Base-by-base conservation (phyloP, 495 filamentous ascomycete genomes). In the Parathielavia appendiculata region DNA sequence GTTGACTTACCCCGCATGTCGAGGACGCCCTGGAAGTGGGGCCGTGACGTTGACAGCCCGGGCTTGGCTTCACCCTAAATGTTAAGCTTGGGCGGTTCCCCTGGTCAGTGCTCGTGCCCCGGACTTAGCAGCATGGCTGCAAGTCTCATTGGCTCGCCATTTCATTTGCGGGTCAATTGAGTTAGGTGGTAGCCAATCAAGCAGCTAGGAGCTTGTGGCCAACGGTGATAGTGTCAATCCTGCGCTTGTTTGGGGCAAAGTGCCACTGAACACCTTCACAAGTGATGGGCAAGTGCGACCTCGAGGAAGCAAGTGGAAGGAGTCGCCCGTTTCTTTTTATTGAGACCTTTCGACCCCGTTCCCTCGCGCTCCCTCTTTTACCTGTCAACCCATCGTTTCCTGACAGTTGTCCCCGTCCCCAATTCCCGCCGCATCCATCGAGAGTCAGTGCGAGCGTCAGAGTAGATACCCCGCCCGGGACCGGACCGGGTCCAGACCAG, bases 1-100 rank as follows among this genome's bases (percentile, higher is more conserved):
- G 12, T 56, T 19, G 17, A 39, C 32, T 54, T 68, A 68, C 65
- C 65, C 65, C 65, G 65, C 65, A 65, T 61, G 62, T 56, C 45
- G 48, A 55, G 57, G 45, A 34, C 19, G 50, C 41, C 39, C 14
- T 38, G 47, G n/a, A 30, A 50, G 65, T 61, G 65, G 63, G 30
- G 43, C 63, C 53, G 53, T 68, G 65, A 68, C 65, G 65, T 68
- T 63, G 65, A 57, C 26, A 38, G 47, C 34, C 32, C 19, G 53
- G 46, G 23, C 57, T 56, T 60, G 54, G 57, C 60, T 57, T 54
- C 23, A 10, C 60, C 39, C 55, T 61, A 62, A 60, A 63, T 46
- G 58, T 51, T 49, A 66, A 49, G 40, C 40, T 50, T 49, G 54
- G 52, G 54, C 50, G 16, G 14, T 36, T 38, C 51, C 52, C 53